Percentiles rank a stretch among this genome's conserved stretches.
These are phyloP conservation scores for Lentinula sp. DNA, from an alignment of 768 basidiomycete genomes.

Conservation along the genomic window DNA sequence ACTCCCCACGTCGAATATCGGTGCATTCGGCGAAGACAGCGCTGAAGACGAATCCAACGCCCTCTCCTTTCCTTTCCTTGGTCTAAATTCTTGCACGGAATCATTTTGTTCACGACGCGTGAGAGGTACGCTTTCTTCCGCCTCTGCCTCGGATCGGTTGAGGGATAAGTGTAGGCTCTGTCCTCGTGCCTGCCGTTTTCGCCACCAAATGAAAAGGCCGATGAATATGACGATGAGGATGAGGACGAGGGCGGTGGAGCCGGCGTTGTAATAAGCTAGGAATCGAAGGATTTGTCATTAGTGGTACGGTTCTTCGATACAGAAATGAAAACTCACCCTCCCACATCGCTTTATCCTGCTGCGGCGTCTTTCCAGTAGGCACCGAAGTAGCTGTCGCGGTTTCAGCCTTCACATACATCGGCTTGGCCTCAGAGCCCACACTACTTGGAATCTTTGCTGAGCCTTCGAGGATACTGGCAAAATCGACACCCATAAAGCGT, in stretches of 20 bases:
- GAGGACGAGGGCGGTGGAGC: constrained; percentile 81
- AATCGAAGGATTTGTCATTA: background rate
- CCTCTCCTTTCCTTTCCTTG: constrained; percentile 40
- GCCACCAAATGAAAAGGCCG: constrained; percentile 77
- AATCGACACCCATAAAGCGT: constrained; percentile 93
- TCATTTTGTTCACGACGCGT: constrained; percentile 24
- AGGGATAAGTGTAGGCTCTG: constrained; percentile 34
- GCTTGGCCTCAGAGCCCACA: constrained; percentile 69
- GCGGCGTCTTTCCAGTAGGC: constrained; percentile 53
- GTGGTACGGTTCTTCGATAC: background rate
- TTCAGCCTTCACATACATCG: constrained; percentile 42
- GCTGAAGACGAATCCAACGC: constrained; percentile 24
- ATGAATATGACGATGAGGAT: constrained; percentile 63
- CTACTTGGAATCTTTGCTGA: constrained; percentile 77
- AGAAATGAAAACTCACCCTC: constrained; percentile 50
- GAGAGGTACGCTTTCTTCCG: constrained; percentile 72
- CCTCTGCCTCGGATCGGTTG: constrained; percentile 14
- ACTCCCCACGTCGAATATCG: constrained; percentile 36
- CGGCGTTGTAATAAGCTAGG: constrained; percentile 91
- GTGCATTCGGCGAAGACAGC: constrained; percentile 37
- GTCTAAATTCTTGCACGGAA: constrained; percentile 13
- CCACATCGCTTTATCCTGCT: constrained; percentile 86
- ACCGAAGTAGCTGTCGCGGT: constrained; percentile 26
- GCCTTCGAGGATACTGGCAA: constrained; percentile 72
- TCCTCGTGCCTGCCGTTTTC: constrained; percentile 39